Evolutionary conservation across 163 green algal species (phyloP), one percentile per base, ranked within the genome.

Genomic region (Scenedesmus sp.): DNA sequence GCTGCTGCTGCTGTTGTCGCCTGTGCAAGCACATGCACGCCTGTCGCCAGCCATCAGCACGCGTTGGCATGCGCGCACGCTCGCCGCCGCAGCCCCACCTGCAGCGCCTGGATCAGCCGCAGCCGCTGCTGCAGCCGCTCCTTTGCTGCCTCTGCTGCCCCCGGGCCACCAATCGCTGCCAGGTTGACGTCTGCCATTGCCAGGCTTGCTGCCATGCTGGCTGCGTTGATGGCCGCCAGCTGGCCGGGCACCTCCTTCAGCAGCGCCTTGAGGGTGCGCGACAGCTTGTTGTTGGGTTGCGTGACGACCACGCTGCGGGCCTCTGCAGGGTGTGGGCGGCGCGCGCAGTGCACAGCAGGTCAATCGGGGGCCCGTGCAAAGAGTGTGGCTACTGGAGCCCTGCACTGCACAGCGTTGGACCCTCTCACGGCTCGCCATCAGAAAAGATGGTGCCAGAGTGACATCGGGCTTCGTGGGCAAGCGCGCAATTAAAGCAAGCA

Each of bases 191-290:
- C 85, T 35, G 86, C 90, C 81, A 94, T 91, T 18, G 80, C 93
- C 40, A 86, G 73, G 68, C 85, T 93, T 30, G 93, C 90, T 44
- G 90, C 91, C 78, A 95, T 83, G 59, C 89, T 93, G 56, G 93
- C 93, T 15, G 68, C 70, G 12, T 89, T 81, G 72, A 95, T 92
- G 61, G 78, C 85, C 42, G 89, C 88, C 87, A 93, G 46, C 16
- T 91, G 76, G 7, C 20, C 88, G 6, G 93, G 92, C 87, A 95
- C 88, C 85, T 95, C 91, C 70, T 46, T 49, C 49, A 96, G 89
- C 72, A 96, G 90, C n/a, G 51, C 76, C 88, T 95, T 95, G 16
- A 96, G 93, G 78, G 95, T 81, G n/a, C 95, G 91, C n/a, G 81
- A 93, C 22, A 96, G 90, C 68, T 93, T 94, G 89, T 96, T 96